Conservation (phyloP, 495 filamentous ascomycete species). For the Entonaema liquescens region DNA sequence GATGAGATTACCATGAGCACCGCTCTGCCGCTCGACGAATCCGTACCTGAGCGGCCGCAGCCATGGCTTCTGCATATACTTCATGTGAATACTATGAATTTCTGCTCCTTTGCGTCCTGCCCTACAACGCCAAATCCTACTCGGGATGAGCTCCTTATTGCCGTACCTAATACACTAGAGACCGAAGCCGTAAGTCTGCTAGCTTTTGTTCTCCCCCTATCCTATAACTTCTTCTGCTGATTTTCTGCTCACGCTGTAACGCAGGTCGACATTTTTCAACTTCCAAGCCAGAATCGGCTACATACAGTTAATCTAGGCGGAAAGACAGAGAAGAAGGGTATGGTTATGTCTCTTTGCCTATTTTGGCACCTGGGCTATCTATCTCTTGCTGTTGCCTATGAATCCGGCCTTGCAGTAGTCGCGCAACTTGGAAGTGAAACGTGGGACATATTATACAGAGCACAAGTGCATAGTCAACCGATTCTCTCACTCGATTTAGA, state of each 20-base stretch:
- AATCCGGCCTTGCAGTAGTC: constrained; percentile 79
- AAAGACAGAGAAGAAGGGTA: constrained; percentile 71
- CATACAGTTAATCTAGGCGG: constrained; percentile 69
- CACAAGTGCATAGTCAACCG: constrained; percentile 80
- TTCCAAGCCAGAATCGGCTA: constrained; percentile 75
- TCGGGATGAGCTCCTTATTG: constrained; percentile 64
- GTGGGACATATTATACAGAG: constrained; percentile 73
- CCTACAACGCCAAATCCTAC: constrained; percentile 28
- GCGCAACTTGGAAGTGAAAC: constrained; percentile 47
- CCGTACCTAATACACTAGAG: constrained; percentile 78
- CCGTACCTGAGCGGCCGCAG: constrained; percentile 58
- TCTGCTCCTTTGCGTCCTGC: constrained; percentile 86
- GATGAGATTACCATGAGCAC: constrained; percentile 74
- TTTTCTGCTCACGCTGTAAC: constrained; percentile 6
- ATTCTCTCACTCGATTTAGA: constrained; percentile 79
- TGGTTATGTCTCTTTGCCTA: constrained; percentile 87
- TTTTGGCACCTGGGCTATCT: constrained; percentile 56
- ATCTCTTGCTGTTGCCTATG: constrained; percentile 78
- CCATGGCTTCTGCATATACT: constrained; percentile 89
- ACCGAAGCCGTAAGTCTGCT: constrained; percentile 70
- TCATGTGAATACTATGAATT: constrained; percentile 92
- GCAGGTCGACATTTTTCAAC: constrained; percentile 84
- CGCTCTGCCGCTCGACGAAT: constrained; percentile 73
- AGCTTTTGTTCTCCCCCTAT: neutral
- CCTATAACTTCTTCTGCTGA: neutral